A percentile compares a stretch with the other conserved stretches of the same genome.
These are phyloP conservation scores for Musa beccarii DNA, from an alignment of 176 grass and related monocot genomes.

Conservation along the genomic window DNA sequence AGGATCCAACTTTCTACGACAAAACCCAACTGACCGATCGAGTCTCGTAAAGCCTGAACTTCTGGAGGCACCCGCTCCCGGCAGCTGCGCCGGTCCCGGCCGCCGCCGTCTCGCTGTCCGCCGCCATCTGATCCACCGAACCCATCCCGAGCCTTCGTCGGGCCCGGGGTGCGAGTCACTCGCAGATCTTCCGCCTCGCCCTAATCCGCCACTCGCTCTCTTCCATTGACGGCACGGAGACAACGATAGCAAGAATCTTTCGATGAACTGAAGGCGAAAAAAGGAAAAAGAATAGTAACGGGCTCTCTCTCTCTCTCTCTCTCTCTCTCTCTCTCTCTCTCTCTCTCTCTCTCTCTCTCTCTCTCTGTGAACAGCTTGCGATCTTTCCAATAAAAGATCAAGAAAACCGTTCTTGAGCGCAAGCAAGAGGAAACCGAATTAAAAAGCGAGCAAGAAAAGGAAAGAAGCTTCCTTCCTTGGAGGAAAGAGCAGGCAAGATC, in stretches of 20 bases:
- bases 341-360: background rate
- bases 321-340: too few species aligned
- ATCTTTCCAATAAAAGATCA: background rate
- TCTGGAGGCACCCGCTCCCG: slow-evolving; percentile 55
- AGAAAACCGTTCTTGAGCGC: background rate
- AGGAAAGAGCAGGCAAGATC: background rate
- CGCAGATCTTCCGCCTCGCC: background rate
- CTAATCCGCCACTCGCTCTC: background rate
- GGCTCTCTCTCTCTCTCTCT: too few species aligned
- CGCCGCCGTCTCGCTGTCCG: background rate
- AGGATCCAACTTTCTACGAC: background rate
- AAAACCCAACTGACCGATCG: slow-evolving; percentile 52
- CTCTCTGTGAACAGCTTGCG: background rate
- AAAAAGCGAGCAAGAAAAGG: background rate
- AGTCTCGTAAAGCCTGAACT: slow-evolving; percentile 93
- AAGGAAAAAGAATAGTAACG: background rate
- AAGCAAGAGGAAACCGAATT: background rate
- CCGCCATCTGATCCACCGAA: slow-evolving; percentile 17
- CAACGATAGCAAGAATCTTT: background rate
- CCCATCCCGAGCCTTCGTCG: background rate
- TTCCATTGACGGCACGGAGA: background rate
- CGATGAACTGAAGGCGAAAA: background rate
- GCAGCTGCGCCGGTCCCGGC: background rate
- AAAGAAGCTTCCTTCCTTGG: background rate
- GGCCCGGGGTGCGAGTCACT: background rate